Evolutionary conservation across 192 early-diverging fungal species (phyloP), one percentile per base, ranked within the genome.

Genomic region (Nowakowskiella sp.): DNA sequence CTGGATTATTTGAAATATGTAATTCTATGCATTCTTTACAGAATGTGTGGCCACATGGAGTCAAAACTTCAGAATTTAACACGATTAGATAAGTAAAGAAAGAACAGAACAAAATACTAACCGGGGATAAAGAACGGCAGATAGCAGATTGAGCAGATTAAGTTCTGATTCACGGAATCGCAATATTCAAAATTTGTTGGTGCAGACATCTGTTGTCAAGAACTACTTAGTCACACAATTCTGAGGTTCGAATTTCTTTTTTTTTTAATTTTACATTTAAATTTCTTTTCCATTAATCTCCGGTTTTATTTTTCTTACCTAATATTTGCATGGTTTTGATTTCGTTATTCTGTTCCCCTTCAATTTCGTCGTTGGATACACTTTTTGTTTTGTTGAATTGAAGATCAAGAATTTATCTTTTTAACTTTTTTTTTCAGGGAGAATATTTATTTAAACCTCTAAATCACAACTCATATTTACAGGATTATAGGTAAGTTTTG

Each of bases 11-110:
- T 29, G 70, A 57, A 5, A 85, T 31, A 8, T 77, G 73, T 57
- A 72, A 66, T 31, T 62, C 44, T 28, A 85, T 85, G 54, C 85
- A 86, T 13, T 33, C 31, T 24, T 48, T 49, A 49, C 85, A 86
- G 66, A 84, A 86, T 0, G 83, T 86, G 53, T 86, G 85, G 9
- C 83, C 57, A 32, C 63, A 65, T n/a, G 63, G 63, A 7, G 57
- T 42, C 5, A 53, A 60, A 8, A 64, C 62, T 64, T 25, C 19
- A 39, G 13, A 9, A 16, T 23, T n/a, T 24, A 49, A 62, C 6
- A 62, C 22, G 9, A 39, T 9, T 21, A 34, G 16, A 21, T 33
- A 28, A 42, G 6, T n/a, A 1, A 9, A 13, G 36, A 16, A 61
- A 2, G 2, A 29, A 9, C 33, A 8, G 23, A 19, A 3, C 2